A percentile compares a stretch with the other conserved stretches of the same genome.
Evolutionary conservation across 2,329 filamentous ascomycete species (phyloP).

Genomic region (Stylonectria norvegica): DNA sequence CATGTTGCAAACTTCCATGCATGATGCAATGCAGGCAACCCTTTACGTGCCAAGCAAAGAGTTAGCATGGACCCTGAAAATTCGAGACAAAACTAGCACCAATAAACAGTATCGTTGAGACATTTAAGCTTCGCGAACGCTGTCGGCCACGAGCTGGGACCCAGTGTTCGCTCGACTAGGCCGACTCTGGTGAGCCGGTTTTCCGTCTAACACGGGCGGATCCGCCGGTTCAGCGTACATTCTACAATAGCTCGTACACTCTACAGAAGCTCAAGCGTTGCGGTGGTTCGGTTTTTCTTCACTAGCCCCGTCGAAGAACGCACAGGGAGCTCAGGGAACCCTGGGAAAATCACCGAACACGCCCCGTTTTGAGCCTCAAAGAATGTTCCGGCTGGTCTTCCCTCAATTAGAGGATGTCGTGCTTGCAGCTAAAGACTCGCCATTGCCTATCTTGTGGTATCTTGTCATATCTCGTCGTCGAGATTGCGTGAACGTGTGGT

Average conservation of each 20-base stretch:
- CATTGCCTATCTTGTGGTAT: neutral
- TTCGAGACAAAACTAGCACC: no score
- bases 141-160: neutral
- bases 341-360: neutral
- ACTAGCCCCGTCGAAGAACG: neutral
- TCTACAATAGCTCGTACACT: neutral
- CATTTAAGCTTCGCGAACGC: neutral
- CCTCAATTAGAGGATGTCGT: constrained; percentile 6
- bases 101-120: neutral
- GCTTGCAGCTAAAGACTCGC: constrained; percentile 5
- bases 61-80: no score
- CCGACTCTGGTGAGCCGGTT: neutral
- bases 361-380: neutral
- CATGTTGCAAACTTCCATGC: neutral
- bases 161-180: neutral
- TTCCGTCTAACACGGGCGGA: neutral
- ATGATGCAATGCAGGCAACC: constrained; percentile 8
- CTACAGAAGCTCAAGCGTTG: constrained; percentile 1
- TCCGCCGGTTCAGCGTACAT: neutral
- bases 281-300: neutral
- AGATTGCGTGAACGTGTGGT: neutral
- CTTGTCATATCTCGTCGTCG: neutral
- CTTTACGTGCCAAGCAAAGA: constrained; percentile 6
- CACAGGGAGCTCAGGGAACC: neutral
- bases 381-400: neutral